These are phyloP conservation scores for Medicago arabica DNA, from an alignment of 306 rosid genomes.

Conservation along the genomic window DNA sequence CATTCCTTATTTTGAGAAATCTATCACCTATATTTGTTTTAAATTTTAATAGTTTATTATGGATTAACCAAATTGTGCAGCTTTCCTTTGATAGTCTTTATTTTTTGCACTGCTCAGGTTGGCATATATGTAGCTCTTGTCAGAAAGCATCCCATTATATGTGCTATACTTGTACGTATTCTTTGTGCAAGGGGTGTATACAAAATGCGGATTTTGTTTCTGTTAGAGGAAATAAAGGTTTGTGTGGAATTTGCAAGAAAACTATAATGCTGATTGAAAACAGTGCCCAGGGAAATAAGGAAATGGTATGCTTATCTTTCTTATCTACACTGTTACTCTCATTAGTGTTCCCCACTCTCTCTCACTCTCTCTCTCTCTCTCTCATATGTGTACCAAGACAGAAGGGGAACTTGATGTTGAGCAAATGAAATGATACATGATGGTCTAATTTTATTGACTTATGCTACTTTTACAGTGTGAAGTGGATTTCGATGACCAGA, in stretches of 20 bases:
- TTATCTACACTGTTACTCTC: slow-evolving; percentile 33
- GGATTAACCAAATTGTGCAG: not conserved
- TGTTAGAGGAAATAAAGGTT: slow-evolving; percentile 86
- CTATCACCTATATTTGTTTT: not conserved
- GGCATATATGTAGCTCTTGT: slow-evolving; percentile 95
- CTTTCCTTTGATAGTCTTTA: slow-evolving; percentile 9
- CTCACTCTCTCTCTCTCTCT: not conserved
- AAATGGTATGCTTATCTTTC: slow-evolving; percentile 61
- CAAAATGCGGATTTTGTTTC: slow-evolving; percentile 80
- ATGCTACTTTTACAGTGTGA: slow-evolving; percentile 46
- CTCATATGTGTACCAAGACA: not conserved
- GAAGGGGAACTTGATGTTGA: not conserved
- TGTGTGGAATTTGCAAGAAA: slow-evolving; percentile 89
- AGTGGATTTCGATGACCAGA: slow-evolving; percentile 96
- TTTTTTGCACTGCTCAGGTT: slow-evolving; percentile 64
- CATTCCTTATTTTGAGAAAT: slow-evolving; percentile 24
- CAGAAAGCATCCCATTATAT: slow-evolving; percentile 79
- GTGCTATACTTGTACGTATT: slow-evolving; percentile 96
- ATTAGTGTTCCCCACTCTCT: not conserved
- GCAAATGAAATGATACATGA: slow-evolving; percentile 17
- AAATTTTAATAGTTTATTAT: slow-evolving; percentile 28
- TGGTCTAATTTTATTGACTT: slow-evolving; percentile 33
- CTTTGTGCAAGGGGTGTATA: slow-evolving; percentile 87
- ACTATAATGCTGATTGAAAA: slow-evolving; percentile 90
- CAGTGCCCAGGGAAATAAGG: slow-evolving; percentile 61